Evolutionary conservation across 2,329 filamentous ascomycete species (phyloP), one percentile per base, ranked within the genome.

Genomic region (Epichloe aotearoae): DNA sequence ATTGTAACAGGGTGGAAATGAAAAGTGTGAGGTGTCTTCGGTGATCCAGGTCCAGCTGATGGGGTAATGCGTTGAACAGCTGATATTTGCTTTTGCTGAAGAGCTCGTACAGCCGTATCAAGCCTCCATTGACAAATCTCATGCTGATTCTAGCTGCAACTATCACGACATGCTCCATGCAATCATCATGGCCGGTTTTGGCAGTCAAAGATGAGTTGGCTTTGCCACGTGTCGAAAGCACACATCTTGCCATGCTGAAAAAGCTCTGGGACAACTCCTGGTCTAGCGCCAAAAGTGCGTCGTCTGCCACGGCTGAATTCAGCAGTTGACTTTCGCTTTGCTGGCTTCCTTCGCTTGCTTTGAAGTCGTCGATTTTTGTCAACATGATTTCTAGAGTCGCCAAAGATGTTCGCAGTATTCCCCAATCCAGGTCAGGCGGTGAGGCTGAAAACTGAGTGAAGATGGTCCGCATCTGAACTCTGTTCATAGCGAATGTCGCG

Each of bases 21-120:
- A 82, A 82, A 7, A 82, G 65, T 1, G 72, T 64, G 15, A 77
- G 56, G 49, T 71, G 73, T 51, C 59, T 68, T n/a, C 75, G 68
- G 47, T 73, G 69, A 3, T 65, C 55, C 2, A 70, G 62, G 15
- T 59, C 59, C 15, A 76, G 59, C 11, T 66, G 65, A 11, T 66
- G 67, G 0, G 70, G 68, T 8, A 62, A 43, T 4, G 65, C 65
- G 14, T 70, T 66, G 50, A 80, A 81, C 2, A 81, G 58, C 37
- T 70, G 67, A 53, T 77, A 76, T 49, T 72, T 73, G 37, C 73
- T 69, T 15, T 60, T 50, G 34, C 66, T 66, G 61, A 80, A 76
- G 53, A 74, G 70, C 17, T 71, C 64, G 2, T 65, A 66, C 15
- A 76, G 56, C 43, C 67, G 66, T 47, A 71, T 61, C 43, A 77